These are phyloP conservation scores for Clonostachys rosea DNA, from an alignment of 2,329 filamentous ascomycete species.

Conservation along the genomic window DNA sequence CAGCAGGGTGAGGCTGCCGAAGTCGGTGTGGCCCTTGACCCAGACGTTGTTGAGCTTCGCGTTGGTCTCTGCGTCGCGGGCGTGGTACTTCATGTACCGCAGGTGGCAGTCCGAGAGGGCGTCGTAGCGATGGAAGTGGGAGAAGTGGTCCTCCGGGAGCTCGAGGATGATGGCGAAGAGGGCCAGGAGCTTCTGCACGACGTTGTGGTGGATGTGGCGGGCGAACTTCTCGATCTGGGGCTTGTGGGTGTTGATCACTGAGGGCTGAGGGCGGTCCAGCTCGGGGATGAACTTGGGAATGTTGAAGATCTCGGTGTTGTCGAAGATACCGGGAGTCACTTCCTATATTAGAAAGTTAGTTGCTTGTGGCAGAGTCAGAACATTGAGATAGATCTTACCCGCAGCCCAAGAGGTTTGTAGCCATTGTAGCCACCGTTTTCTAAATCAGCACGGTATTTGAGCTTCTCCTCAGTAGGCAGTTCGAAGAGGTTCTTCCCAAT, in stretches of 20 bases:
- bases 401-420: constrained; percentile 41
- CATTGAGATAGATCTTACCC: constrained; percentile 6
- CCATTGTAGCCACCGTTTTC: constrained; percentile 53
- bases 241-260: constrained; percentile 20
- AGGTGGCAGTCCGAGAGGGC: constrained; percentile 47
- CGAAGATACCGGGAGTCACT: constrained; percentile 21
- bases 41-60: constrained; percentile 22
- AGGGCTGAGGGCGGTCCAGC: constrained; percentile 20
- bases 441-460: constrained; percentile 46
- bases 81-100: constrained; percentile 55
- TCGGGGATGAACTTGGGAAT: constrained; percentile 31
- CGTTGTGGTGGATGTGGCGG: constrained; percentile 22
- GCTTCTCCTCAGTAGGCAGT: constrained; percentile 52
- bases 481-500: constrained; percentile 54
- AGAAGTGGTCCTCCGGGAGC: constrained; percentile 50
- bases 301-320: constrained; percentile 34
- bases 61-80: constrained; percentile 38
- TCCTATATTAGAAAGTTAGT: constrained; percentile 8
- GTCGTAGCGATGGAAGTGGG: constrained; percentile 48
- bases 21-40: constrained; percentile 44
- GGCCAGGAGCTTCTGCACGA: constrained; percentile 23
- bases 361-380: not conserved
- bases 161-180: constrained; percentile 46
- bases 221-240: constrained; percentile 24
- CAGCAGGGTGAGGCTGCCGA: constrained; percentile 50